These are phyloP conservation scores for Hypoxylon perforatum DNA, from an alignment of 495 filamentous ascomycete species.

Conservation along the genomic window DNA sequence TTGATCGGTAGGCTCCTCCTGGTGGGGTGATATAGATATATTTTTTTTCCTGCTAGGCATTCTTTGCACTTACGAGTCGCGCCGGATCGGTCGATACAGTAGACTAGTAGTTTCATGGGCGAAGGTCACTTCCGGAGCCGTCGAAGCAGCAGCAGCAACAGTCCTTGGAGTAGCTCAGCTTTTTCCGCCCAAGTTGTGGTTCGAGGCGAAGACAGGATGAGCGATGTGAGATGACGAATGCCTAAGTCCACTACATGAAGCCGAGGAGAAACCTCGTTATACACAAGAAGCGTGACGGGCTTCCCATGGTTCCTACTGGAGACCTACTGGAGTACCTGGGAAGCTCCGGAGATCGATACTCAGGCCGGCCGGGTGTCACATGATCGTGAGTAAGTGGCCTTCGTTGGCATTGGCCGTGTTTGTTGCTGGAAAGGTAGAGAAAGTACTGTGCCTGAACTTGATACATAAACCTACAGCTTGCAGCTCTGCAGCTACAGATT, in stretches of 20 bases:
- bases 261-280: constrained; percentile 23
- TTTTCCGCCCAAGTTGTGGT: constrained; percentile 29
- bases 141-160: constrained; percentile 18
- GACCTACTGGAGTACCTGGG: no score
- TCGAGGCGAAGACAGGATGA: constrained; percentile 26
- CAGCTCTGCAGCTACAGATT: constrained; percentile 36
- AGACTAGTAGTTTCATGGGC: constrained; percentile 38
- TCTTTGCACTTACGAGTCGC: constrained; percentile 41
- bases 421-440: constrained; percentile 5
- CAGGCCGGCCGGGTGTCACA: constrained; percentile 34
- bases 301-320: constrained; percentile 38
- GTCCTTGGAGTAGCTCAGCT: constrained; percentile 30
- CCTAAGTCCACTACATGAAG: constrained; percentile 15
- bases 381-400: constrained; percentile 22
- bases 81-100: constrained; percentile 47
- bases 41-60: constrained; percentile 33
- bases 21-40: constrained; percentile 41
- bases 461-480: constrained; percentile 36
- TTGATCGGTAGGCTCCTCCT: constrained; percentile 33
- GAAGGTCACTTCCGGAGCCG: constrained; percentile 28
- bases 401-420: constrained; percentile 8
- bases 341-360: constrained; percentile 26
- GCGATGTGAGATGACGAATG: constrained; percentile 41
- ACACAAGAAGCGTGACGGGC: constrained; percentile 34
- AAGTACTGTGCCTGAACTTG: constrained; percentile 27